Evolutionary conservation across 768 basidiomycete species (phyloP), one percentile per base, ranked within the genome.

Genomic region (Tylopilus sp.): DNA sequence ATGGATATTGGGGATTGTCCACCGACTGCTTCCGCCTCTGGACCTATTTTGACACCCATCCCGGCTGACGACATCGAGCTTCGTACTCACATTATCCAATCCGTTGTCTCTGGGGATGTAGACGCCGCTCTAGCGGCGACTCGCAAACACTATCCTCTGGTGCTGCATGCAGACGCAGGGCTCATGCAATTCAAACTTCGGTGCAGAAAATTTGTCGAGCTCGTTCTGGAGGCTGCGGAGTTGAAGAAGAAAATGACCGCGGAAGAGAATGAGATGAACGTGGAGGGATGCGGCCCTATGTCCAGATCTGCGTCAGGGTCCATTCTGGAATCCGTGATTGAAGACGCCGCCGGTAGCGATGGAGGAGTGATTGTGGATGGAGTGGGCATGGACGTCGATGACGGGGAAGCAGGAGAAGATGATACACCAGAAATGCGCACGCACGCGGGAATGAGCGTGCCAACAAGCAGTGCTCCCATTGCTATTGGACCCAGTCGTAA

Each of bases 161-260:
- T 86, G 6, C 72, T 94, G 21, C 79, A 78, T 51, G 79, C 79
- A 23, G 85, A 90, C 48, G 77, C 79, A 35, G 84, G 85, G 9
- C 71, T 89, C 15, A 78, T 93, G 70, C 69, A 79, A n/a, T 88
- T 93, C 74, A 89, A 88, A 66, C 69, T 95, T 58, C 80, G 85
- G 22, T 91, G 90, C 69, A 79, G 90, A 59, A 89, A 86, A 68
- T 91, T 94, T 60, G 83, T 94, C 40, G 91, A 94, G 67, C 77
- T 91, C 25, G 79, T 90, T 13, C 62, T 91, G 57, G 80, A 83
- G 57, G 82, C 88, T 10, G 77, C 81, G 6, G 86, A 85, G 54
- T 70, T 86, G 53, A 80, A 82, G 72, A 85, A 86, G 70, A 76
- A 71, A 58, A 78, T 83, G 71, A 75, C 75, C 52, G 68, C 65